Percentiles rank a stretch among this genome's conserved stretches.
phyloP scores from a whole-genome alignment of 805 yeast genomes.

The Sungouiozyma ichnusensis region DNA sequence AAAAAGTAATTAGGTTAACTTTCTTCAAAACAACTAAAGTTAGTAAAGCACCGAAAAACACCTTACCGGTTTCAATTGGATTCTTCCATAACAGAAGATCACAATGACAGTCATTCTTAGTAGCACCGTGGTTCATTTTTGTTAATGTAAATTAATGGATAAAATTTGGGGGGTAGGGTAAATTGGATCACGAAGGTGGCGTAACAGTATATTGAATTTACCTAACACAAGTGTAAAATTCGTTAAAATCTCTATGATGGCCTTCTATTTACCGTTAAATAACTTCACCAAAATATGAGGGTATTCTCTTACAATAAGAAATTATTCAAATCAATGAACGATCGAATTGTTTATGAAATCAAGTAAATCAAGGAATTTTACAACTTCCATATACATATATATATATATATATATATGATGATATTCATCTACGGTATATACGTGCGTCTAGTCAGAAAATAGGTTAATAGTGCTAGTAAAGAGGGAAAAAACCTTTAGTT shows the following conservation, averaged over 20 bases:
- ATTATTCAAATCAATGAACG: too few relatives aligned
- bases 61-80: conserved; percentile 63
- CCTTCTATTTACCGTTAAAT: too few relatives aligned
- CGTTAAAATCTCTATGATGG: too few relatives aligned
- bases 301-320: not conserved
- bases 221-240: too few relatives aligned
- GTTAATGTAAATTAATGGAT: conserved; percentile 1
- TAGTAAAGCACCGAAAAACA: conserved; percentile 53
- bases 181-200: too few relatives aligned
- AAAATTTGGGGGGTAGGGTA: not conserved
- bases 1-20: conserved; percentile 49
- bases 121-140: not conserved
- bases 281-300: not conserved
- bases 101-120: conserved; percentile 6
- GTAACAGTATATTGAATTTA: too few relatives aligned
- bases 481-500: not conserved
- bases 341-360: too few relatives aligned
- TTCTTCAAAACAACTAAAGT: conserved; percentile 48
- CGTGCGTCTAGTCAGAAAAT: too few relatives aligned
- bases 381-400: not conserved
- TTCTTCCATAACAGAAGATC: conserved; percentile 28
- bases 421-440: too few relatives aligned
- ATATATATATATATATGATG: not conserved
- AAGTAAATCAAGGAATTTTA: not conserved
- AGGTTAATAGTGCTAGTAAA: not conserved